These are phyloP conservation scores for Pneumocystis canis DNA, from an alignment of 1,139 yeast species.

Conservation along the genomic window DNA sequence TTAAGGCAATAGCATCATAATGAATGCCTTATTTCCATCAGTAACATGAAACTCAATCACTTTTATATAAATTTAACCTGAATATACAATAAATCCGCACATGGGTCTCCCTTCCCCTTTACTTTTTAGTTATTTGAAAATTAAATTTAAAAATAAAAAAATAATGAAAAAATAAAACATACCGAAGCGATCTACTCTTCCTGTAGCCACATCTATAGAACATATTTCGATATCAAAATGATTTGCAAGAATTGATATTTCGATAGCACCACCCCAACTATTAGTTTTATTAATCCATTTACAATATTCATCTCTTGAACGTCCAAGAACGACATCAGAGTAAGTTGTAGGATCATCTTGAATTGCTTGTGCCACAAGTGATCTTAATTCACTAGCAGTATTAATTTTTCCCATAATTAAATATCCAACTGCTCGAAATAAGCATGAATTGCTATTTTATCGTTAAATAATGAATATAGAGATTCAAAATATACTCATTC, in stretches of 20 bases:
- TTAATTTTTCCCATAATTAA: slow-evolving; percentile 31
- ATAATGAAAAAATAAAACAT: not conserved
- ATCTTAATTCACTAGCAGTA: slow-evolving; percentile 33
- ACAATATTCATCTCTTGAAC: slow-evolving; percentile 36
- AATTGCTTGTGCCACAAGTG: slow-evolving; percentile 35
- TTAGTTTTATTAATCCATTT: slow-evolving; percentile 47
- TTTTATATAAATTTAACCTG: not conserved
- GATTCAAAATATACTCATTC: slow-evolving; percentile 5
- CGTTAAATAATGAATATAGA: slow-evolving; percentile 40
- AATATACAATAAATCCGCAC: not conserved
- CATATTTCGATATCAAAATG: slow-evolving; percentile 40
- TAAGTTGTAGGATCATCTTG: slow-evolving; percentile 33
- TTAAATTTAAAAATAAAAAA: not conserved
- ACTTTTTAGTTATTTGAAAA: not conserved
- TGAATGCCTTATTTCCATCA: slow-evolving; percentile 36
- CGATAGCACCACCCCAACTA: slow-evolving; percentile 84
- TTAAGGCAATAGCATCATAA: slow-evolving; percentile 48
- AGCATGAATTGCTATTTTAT: slow-evolving; percentile 69
- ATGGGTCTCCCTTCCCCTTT: not conserved
- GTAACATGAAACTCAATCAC: not conserved
- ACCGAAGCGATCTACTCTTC: slow-evolving; percentile 44
- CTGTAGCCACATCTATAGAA: slow-evolving; percentile 56
- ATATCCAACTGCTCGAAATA: slow-evolving; percentile 55
- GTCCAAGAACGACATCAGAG: slow-evolving; percentile 47
- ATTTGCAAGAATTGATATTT: slow-evolving; percentile 48